Evolutionary conservation across 169 alveolate species (phyloP), one percentile per base, ranked within the genome.

Genomic region (Perkinsus olseni): DNA sequence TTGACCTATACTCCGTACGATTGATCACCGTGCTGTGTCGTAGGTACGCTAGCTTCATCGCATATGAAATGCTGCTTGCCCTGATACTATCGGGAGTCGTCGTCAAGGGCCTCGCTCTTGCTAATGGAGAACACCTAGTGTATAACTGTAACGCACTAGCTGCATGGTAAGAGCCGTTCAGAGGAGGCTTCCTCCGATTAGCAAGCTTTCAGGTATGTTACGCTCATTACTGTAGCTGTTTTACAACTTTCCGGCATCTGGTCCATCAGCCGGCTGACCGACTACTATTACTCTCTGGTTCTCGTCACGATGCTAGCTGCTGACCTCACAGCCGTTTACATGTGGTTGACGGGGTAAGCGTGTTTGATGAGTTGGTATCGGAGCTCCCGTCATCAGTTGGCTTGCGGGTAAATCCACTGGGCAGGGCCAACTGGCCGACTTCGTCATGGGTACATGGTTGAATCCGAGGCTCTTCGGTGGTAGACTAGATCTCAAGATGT

Each of bases 381-480:
- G 17, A 62, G 4, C 1, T 62, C 82, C 17, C 1, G n/a, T n/a
- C n/a, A n/a, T 62, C 82, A 62, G 91, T 39, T 50, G 91, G 74
- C 0, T 62, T 38, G 40, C 39, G 31, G 74, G 74, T 21, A 82
- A 82, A 38, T 38, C 39, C 38, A 93, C 40, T 21, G 92, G 94
- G 11, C 93, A 93, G 21, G 74, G 90, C 20, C 74, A 36, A 21
- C 28, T 93, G 48, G 91, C 91, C 62, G 94, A 93, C 74, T 93
- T 93, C 82, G 50, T 93, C 74, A 93, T 93, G 94, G 94, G 94
- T 48, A 38, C 93, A 6, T 51, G 93, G 74, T 91, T 93, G 31
- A 93, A 93, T 34, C 94, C 94, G 21, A 62, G 94, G 62, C 74
- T 93, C 0, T 62, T 62, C 34, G 82, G 82, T 38, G 94, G 94